Evolutionary conservation across 2,329 filamentous ascomycete genomes (phyloP), one percentile per base, ranked within the genome.

Genomic region (Claviceps purpurea): DNA sequence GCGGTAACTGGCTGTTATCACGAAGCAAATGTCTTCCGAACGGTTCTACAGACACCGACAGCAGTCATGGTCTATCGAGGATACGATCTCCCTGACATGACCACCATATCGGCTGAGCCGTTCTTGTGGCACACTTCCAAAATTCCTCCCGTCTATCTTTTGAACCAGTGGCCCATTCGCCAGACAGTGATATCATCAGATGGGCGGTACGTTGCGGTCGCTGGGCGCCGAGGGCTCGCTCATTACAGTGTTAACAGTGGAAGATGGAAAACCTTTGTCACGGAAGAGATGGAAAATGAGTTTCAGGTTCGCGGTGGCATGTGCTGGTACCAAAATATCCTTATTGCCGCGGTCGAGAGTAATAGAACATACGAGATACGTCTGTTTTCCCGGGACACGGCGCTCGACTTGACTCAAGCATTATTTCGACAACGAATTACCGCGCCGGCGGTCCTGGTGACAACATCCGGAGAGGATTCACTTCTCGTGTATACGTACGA

Each of bases 251-350:
- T 96, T 55, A 86, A 86, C 58, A 97, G 91, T 63, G 88, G 91
- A 30, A 79, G 93, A 54, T 98, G 93, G 93, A 96, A 95, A 65
- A 94, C 86, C 0, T 98, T 98, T 65, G 78, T 85, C 48, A 89
- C 90, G 60, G 78, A 83, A 26, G 80, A 78, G 34, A 78, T 84
- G 62, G 93, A 97, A 67, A 89, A 90, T 60, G 88, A 90, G 56
- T 98, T 98, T 64, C 82, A 89, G 24, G 88, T 98, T 14, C 78
- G 90, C 56, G 93, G 93, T 48, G 93, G 93, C 6, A 95, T 98
- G 90, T 97, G 91, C 65, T 98, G 93, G 93, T 90, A 95, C 64
- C 89, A 95, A 58, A 91, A 98, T 68, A 87, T 97, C 37, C 75
- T 98, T 18, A 87, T 97, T 52, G 90, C 89, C 41, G 89, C 91